phyloP scores from a whole-genome alignment of 805 yeast genomes.

The Clavispora carvajalis region DNA sequence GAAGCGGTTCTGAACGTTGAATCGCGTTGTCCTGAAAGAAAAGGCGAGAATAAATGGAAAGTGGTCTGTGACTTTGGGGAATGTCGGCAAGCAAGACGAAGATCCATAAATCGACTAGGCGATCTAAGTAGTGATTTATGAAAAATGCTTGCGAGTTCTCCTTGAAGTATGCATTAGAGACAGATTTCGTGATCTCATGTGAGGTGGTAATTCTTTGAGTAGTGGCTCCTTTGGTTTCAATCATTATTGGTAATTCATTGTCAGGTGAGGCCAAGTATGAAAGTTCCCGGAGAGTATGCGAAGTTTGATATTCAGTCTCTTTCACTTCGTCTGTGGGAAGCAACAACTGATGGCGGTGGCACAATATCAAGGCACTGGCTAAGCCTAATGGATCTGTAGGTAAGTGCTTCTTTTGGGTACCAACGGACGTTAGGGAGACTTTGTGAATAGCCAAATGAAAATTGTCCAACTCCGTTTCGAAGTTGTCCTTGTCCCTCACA shows the following conservation, averaged over 20 bases:
- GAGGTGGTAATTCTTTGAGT: conserved; percentile 1
- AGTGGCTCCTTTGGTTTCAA: conserved; percentile 38
- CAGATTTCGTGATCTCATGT: not conserved
- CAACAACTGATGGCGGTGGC: conserved; percentile 37
- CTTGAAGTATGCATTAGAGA: conserved; percentile 1
- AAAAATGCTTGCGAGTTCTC: conserved; percentile 3
- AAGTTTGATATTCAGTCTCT: conserved; percentile 7
- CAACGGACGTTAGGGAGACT: conserved; percentile 20
- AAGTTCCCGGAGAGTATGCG: conserved; percentile 36
- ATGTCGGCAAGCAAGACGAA: conserved; percentile 9
- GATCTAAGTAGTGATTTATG: conserved; percentile 9
- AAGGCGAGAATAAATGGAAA: conserved; percentile 1
- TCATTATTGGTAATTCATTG: conserved; percentile 48
- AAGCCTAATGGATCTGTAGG: conserved; percentile 61
- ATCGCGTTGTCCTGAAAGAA: conserved; percentile 7
- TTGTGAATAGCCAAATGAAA: conserved; percentile 55
- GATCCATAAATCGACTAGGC: conserved; percentile 13
- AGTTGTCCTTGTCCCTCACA: conserved; percentile 12
- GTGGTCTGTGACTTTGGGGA: conserved; percentile 1
- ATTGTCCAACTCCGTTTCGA: conserved; percentile 12
- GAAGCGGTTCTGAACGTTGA: not conserved
- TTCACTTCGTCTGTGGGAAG: conserved; percentile 35
- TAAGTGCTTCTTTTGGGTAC: conserved; percentile 19
- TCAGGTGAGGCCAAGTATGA: conserved; percentile 47
- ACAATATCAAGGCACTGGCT: conserved; percentile 40